These are phyloP conservation scores for Bimuria novae-zelandiae DNA, from an alignment of 2,329 filamentous ascomycete species.

Conservation along the genomic window DNA sequence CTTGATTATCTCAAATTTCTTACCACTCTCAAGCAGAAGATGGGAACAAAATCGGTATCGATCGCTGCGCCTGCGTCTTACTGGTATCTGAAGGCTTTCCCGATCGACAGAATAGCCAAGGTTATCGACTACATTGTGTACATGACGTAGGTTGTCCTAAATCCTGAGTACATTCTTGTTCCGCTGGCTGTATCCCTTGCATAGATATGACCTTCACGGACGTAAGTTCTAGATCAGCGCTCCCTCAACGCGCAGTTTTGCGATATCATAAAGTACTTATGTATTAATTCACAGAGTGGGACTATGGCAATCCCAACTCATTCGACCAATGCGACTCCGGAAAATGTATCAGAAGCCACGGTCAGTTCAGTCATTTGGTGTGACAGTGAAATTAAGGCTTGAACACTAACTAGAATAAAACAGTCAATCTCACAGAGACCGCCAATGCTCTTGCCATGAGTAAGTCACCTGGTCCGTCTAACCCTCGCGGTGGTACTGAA, in stretches of 20 bases:
- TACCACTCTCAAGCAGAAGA: neutral
- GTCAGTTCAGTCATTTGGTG: neutral
- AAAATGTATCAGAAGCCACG: constrained; percentile 33
- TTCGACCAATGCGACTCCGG: constrained; percentile 30
- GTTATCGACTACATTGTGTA: constrained; percentile 30
- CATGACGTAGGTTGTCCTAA: constrained; percentile 38
- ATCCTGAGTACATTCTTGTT: too few species aligned
- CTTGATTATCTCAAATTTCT: neutral
- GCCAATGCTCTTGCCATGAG: neutral
- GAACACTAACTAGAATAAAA: neutral
- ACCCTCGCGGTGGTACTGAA: neutral
- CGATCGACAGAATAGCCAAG: constrained; percentile 20
- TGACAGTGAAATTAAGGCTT: neutral
- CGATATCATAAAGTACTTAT: constrained; percentile 33
- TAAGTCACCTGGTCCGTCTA: neutral
- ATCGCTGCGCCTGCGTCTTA: constrained; percentile 34
- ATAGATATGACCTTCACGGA: constrained; percentile 38
- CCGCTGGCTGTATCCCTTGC: too few species aligned
- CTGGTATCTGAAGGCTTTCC: constrained; percentile 33
- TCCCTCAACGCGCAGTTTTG: constrained; percentile 20
- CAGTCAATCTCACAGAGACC: neutral
- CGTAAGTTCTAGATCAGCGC: neutral
- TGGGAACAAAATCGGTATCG: constrained; percentile 16
- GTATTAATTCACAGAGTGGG: neutral
- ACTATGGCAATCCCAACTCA: constrained; percentile 9